Evolutionary conservation across 148 eudicot genomes (phyloP).

Genomic region (Amaranthus palmeri): DNA sequence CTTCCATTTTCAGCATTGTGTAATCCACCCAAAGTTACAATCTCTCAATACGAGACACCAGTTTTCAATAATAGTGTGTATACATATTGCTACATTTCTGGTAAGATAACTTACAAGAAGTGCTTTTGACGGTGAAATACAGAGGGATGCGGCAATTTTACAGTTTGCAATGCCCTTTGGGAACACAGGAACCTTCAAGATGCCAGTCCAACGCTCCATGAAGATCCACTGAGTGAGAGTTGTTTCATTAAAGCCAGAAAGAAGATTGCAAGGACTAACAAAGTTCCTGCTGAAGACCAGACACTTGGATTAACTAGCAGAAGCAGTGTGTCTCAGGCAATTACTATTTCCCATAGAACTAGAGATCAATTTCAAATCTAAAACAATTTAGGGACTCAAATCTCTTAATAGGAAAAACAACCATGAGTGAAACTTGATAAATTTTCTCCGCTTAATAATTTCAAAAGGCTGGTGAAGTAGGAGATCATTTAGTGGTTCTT

Average conservation of each 20-base stretch:
- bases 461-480: background rate
- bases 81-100: background rate
- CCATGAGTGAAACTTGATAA: background rate
- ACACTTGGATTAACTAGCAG: background rate
- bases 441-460: background rate
- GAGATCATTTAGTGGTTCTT: background rate
- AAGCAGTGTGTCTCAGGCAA: background rate
- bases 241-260: constrained; percentile 1
- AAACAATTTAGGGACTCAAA: background rate
- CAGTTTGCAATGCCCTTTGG: constrained; percentile 38
- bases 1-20: background rate
- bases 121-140: constrained; percentile 47
- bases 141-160: constrained; percentile 75
- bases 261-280: background rate
- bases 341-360: too few relatives aligned
- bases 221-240: constrained; percentile 12
- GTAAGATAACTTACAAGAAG: constrained; percentile 47
- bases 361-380: background rate
- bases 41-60: background rate
- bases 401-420: background rate
- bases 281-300: background rate
- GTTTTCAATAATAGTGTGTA: background rate
- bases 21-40: background rate
- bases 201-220: constrained; percentile 88
- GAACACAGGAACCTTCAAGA: constrained; percentile 57